Evolutionary conservation across 2,329 filamentous ascomycete species (phyloP).

Genomic region (Didymella glomerata): DNA sequence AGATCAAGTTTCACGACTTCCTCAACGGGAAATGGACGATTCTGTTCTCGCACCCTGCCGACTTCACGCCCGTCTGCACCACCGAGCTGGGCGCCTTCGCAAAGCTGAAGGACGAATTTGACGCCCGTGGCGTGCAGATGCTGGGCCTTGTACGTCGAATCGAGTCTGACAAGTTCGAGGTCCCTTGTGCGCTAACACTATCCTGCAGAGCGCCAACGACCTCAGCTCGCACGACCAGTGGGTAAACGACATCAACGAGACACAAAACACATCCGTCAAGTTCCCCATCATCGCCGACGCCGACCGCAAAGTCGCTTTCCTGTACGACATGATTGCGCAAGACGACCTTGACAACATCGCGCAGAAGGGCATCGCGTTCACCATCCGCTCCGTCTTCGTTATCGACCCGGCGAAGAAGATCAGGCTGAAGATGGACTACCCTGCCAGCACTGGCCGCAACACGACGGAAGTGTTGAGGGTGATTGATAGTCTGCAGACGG

Average conservation of each 20-base stretch:
- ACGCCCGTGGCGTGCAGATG: conserved; percentile 86
- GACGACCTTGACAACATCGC: conserved; percentile 65
- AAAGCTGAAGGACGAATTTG: conserved; percentile 87
- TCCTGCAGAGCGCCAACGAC: conserved; percentile 73
- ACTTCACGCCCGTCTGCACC: conserved; percentile 95
- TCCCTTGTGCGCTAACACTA: conserved; percentile 2
- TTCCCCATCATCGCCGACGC: conserved; percentile 62
- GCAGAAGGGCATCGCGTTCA: conserved; percentile 75
- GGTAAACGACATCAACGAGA: conserved; percentile 77
- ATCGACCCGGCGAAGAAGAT: conserved; percentile 95
- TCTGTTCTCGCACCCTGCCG: conserved; percentile 83
- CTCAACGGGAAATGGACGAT: conserved; percentile 81
- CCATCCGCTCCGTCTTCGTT: conserved; percentile 93
- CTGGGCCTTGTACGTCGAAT: conserved; percentile 71
- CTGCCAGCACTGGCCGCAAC: conserved; percentile 80
- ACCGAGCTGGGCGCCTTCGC: conserved; percentile 94
- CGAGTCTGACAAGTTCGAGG: neutral
- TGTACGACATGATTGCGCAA: conserved; percentile 62
- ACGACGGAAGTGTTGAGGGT: conserved; percentile 65
- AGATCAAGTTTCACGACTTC: conserved; percentile 72
- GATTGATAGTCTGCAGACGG: conserved; percentile 67
- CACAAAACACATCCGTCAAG: conserved; percentile 54
- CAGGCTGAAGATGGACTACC: conserved; percentile 90
- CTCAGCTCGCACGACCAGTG: conserved; percentile 83
- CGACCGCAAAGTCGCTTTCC: conserved; percentile 58